phyloP scores from a whole-genome alignment of 805 yeast species.

The Peterozyma toletana region DNA sequence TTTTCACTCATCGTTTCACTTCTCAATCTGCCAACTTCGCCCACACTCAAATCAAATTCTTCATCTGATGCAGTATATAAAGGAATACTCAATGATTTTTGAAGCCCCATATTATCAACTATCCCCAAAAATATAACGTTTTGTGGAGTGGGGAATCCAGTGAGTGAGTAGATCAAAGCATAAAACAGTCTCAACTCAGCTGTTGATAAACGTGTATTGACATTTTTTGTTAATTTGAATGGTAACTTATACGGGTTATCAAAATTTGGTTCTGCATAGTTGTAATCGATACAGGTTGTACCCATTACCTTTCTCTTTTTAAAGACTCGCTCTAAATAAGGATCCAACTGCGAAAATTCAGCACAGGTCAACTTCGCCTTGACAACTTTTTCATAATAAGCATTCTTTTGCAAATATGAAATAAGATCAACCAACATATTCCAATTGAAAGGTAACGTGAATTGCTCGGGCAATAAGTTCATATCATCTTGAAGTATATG shows the following conservation, averaged over 20 bases:
- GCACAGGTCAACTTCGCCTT: no score
- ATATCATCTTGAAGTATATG: conserved; percentile 6
- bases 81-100: conserved; percentile 2
- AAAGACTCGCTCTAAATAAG: background rate
- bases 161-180: background rate
- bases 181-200: background rate
- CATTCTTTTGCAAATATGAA: background rate
- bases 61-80: conserved; percentile 4
- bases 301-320: background rate
- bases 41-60: background rate
- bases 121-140: background rate
- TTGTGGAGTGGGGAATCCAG: background rate
- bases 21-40: no score
- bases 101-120: background rate
- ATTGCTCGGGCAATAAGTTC: conserved; percentile 2
- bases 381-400: no score
- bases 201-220: conserved; percentile 4
- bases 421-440: background rate
- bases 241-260: conserved; percentile 5
- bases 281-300: conserved; percentile 3
- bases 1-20: no score
- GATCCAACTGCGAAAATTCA: background rate
- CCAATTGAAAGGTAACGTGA: conserved; percentile 20
- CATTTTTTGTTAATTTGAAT: conserved; percentile 2
- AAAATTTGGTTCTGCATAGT: conserved; percentile 6